Evolutionary conservation across 1,284 basidiomycete genomes (phyloP), one percentile per base, ranked within the genome.

Genomic region (Cryptococcus sp.): DNA sequence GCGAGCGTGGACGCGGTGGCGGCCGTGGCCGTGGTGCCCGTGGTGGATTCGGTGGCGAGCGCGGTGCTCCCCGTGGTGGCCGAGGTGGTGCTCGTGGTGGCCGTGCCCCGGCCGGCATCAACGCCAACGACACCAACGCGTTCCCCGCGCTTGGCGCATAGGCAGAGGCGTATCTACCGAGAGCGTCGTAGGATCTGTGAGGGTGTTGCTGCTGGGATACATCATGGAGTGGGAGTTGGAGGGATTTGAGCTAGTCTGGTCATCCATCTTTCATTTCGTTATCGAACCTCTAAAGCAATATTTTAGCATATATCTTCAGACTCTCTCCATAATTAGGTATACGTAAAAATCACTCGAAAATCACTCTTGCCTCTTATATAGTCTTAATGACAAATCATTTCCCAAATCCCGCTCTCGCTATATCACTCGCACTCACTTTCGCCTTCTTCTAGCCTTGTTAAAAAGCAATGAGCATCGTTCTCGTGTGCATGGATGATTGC

Each of bases 121-220:
- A 87, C 72, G 86, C 89, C 66, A 85, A 85, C 70, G 90, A 93
- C 78, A 83, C 89, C 78, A 81, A 80, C 37, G 89, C 89, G 57
- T 93, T 93, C 86, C 90, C 91, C 52, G 89, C 89, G 64, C 83
- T 92, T 65, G 76, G 76, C 52, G 75, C 73, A 62, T 76, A 71
- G 55, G 47, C 34, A 34, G 29, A 34, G 19, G 19, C 46, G 25
- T 20, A n/a, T 15, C 45, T 46, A 46, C 20, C 25, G 19, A 47
- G 26, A 54, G 38, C 26, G 37, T 34, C 5, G 38, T 25, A 40
- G 26, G 20, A 34, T 34, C 29, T 34, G 29, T 34, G 29, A 13
- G 29, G 3, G 29, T 34, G 13, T 34, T 13, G 29, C 29, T 34
- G 13, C 29, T 10, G 29, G 29, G 41, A 16, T 44, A 8, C 41